Percentiles rank a stretch among this genome's conserved stretches.
Conservation (phyloP, 805 yeast species). For the Priceomyces melissophilus region DNA sequence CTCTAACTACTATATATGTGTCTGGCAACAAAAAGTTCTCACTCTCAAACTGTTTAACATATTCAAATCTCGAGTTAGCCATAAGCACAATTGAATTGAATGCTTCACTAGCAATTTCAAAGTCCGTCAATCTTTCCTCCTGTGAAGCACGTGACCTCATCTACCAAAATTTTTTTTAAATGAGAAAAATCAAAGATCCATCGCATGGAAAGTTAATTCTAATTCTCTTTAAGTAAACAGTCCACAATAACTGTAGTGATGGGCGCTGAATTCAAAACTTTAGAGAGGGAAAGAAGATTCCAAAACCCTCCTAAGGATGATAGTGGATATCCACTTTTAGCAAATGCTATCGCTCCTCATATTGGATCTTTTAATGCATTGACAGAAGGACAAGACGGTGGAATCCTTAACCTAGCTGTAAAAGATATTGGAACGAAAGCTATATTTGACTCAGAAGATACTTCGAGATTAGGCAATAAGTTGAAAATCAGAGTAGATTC, state of each 20-base stretch:
- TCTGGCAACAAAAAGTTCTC: slow-evolving; percentile 73
- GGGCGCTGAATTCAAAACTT: slow-evolving; percentile 69
- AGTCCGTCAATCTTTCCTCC: neutral
- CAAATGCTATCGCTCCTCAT: slow-evolving; percentile 92
- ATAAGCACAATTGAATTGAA: slow-evolving; percentile 23
- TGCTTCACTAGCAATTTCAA: neutral
- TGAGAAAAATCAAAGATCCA: neutral
- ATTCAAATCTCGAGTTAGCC: slow-evolving; percentile 88
- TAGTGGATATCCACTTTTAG: slow-evolving; percentile 74
- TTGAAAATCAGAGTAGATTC: slow-evolving; percentile 80
- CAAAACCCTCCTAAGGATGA: slow-evolving; percentile 86
- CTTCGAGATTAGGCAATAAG: slow-evolving; percentile 77
- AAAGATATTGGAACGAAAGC: slow-evolving; percentile 85
- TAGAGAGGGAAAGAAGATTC: slow-evolving; percentile 84
- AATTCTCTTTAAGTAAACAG: no score
- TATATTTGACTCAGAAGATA: slow-evolving; percentile 75
- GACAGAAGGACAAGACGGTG: slow-evolving; percentile 84
- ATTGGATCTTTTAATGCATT: slow-evolving; percentile 94
- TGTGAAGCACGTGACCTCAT: slow-evolving; percentile 10
- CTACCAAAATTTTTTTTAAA: slow-evolving; percentile 8
- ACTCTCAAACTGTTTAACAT: slow-evolving; percentile 77
- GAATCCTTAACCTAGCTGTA: slow-evolving; percentile 78
- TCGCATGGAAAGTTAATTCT: neutral
- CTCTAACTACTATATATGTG: slow-evolving; percentile 75
- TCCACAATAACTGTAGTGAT: slow-evolving; percentile 13